phyloP scores from a whole-genome alignment of 169 alveolate genomes.

The Plasmodium coatneyi region DNA sequence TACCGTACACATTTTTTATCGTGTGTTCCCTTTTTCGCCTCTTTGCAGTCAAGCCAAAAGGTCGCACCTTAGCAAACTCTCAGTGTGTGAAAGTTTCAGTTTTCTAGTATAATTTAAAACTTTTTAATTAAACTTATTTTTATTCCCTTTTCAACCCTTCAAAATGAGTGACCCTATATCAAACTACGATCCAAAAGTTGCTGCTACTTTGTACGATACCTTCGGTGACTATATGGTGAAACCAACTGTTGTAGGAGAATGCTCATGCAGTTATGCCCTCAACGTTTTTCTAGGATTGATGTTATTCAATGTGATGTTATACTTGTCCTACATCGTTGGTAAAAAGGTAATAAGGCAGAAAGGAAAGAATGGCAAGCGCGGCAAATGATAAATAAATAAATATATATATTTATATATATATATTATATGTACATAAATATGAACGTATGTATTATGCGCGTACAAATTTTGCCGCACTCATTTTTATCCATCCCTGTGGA shows the following conservation, averaged over 20 bases:
- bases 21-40: background rate
- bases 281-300: constrained; percentile 20
- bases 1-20: background rate
- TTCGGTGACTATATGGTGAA: constrained; percentile 19
- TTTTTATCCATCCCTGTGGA: background rate
- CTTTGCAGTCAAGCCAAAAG: background rate
- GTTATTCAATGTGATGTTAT: constrained; percentile 38
- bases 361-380: background rate
- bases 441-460: background rate
- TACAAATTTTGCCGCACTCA: background rate
- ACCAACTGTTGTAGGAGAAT: background rate
- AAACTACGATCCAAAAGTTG: constrained; percentile 19
- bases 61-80: background rate
- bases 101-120: background rate
- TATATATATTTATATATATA: too few relatives aligned
- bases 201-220: constrained; percentile 13
- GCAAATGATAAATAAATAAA: constrained; percentile 4
- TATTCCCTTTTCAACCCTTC: background rate
- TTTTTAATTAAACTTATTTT: background rate
- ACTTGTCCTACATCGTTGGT: constrained; percentile 8
- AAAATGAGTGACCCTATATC: constrained; percentile 19
- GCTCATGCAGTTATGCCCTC: constrained; percentile 32
- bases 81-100: background rate
- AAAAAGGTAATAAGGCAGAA: constrained; percentile 31
- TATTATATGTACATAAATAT: background rate